phyloP scores from a whole-genome alignment of 2,329 filamentous ascomycete species.

The Fusarium tupiense region DNA sequence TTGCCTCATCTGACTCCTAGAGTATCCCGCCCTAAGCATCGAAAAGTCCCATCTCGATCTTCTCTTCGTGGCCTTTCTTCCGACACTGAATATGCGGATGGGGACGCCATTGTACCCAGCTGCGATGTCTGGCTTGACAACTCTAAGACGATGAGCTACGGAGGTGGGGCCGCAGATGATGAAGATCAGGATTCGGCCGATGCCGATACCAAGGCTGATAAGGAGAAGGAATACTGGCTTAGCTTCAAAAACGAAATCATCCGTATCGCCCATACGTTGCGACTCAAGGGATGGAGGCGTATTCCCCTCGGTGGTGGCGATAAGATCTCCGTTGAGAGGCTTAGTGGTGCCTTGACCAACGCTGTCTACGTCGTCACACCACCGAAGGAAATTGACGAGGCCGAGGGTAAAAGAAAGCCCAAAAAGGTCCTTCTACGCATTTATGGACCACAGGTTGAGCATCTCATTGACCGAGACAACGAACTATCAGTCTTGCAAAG shows the following conservation, averaged over 20 bases:
- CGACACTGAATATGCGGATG: constrained; percentile 86
- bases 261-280: constrained; percentile 86
- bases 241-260: constrained; percentile 93
- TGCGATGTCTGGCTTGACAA: constrained; percentile 91
- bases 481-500: constrained; percentile 88
- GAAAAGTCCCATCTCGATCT: constrained; percentile 44
- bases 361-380: constrained; percentile 95
- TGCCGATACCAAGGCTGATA: constrained; percentile 60
- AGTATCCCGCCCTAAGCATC: constrained; percentile 54
- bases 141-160: constrained; percentile 84
- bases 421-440: constrained; percentile 86
- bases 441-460: constrained; percentile 94
- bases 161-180: constrained; percentile 57
- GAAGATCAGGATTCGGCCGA: constrained; percentile 48
- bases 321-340: constrained; percentile 74
- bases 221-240: constrained; percentile 82
- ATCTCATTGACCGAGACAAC: constrained; percentile 92
- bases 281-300: constrained; percentile 89
- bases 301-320: constrained; percentile 78
- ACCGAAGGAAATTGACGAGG: constrained; percentile 66
- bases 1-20: constrained; percentile 57
- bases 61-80: constrained; percentile 69
- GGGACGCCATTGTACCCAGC: constrained; percentile 82
- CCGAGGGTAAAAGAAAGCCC: constrained; percentile 57
- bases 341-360: constrained; percentile 94